Base-by-base conservation (phyloP, 768 basidiomycete genomes). In the Kwoniella mangroviensis region DNA sequence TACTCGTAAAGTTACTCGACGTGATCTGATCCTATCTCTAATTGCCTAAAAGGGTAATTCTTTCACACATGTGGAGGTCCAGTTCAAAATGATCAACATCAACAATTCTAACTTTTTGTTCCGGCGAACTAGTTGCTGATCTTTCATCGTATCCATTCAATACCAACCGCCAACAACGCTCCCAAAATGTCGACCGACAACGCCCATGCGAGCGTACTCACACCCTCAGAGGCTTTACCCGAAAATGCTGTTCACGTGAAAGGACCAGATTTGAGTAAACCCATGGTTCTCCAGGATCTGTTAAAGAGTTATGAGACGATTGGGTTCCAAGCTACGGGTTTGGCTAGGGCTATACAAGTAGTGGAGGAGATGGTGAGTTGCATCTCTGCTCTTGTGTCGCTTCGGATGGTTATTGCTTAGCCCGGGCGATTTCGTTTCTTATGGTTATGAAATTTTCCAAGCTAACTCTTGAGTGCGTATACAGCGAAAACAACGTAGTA, bases 241-340 rank as follows among this genome's bases (percentile, higher is more conserved):
- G 66, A 57, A 7, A 70, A 82, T 52, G 75, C 82, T 1, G 60
- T 77, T 22, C 78, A 82, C 41, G 92, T 98, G 21, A 85, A 89
- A 79, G 97, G 97, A 0, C 97, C 97, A 12, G 87, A 95, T 82
- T 92, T 98, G 75, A 91, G 92, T 71, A 81, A 87, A n/a, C 83
- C 86, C 1, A 79, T 88, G 22, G 88, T 89, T 57, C 85, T 99
- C 28, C 85, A 90, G 54, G 85, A 87, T 43, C 87, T 99, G 72
- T 84, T 99, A 49, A 81, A 85, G 43, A 90, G 88, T 77, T 99
- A 97, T 84, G 89, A 92, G 79, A 88, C 90, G 42, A 97, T 98
- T 63, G 97, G 97, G 21, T 99, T 98, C 80, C 97, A 99, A 83
- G 97, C 97, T n/a, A 95, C 90, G 63, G 93, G 92, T 67, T 85